Percentiles rank a stretch among this genome's conserved stretches.
Conservation (phyloP, 208 protist species). For the Vickermania ingenoplastis region DNA sequence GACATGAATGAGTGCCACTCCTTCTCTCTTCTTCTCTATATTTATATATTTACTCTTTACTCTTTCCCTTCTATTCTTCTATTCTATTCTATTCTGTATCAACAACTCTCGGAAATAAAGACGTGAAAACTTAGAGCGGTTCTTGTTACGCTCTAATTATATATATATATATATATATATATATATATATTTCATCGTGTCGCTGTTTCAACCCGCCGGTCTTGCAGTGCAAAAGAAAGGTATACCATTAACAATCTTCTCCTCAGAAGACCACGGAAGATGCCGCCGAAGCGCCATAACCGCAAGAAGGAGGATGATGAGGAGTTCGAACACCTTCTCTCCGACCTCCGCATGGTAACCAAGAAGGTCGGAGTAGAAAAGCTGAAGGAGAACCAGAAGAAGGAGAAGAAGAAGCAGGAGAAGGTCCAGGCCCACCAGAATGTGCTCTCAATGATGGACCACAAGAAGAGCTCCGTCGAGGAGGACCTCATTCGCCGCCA, state of each 20-base stretch:
- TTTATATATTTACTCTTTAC: too few relatives aligned
- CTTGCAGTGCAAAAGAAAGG: neutral
- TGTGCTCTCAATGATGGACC: constrained; percentile 6
- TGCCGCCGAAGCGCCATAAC: constrained; percentile 15
- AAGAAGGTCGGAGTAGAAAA: constrained; percentile 30
- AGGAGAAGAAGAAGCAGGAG: constrained; percentile 27
- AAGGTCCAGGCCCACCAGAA: constrained; percentile 25
- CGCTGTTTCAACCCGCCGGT: constrained; percentile 2
- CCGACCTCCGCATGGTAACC: constrained; percentile 52
- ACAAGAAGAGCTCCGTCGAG: constrained; percentile 30
- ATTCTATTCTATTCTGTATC: constrained; percentile 1
- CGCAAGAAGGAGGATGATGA: constrained; percentile 50
- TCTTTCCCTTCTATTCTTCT: neutral
- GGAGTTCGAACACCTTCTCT: constrained; percentile 64
- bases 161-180: constrained; percentile 18
- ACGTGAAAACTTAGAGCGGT: constrained; percentile 3
- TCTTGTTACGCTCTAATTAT: constrained; percentile 11
- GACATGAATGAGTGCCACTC: neutral
- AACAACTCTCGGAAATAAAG: neutral
- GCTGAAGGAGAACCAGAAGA: constrained; percentile 17
- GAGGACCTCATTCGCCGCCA: constrained; percentile 39
- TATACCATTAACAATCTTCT: too few relatives aligned
- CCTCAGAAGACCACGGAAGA: too few relatives aligned
- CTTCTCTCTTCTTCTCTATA: constrained; percentile 2
- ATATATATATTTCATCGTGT: too few relatives aligned